These are phyloP conservation scores for Lindgomyces ingoldianus DNA, from an alignment of 495 filamentous ascomycete genomes.

Conservation along the genomic window DNA sequence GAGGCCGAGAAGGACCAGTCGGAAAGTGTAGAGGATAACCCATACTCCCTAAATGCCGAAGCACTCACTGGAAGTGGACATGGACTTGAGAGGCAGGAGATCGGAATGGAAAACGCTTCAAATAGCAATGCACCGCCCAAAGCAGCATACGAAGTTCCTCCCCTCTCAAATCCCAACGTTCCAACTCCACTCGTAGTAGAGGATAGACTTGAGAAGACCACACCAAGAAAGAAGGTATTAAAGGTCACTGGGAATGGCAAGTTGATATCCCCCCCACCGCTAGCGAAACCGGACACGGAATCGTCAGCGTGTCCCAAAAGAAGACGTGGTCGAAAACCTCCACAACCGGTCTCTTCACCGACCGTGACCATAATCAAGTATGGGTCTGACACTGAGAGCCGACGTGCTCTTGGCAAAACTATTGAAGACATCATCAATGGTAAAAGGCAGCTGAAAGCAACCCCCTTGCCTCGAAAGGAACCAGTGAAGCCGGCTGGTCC, in stretches of 20 bases:
- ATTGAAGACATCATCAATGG: constrained; percentile 56
- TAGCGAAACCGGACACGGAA: constrained; percentile 36
- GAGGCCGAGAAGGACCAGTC: constrained; percentile 22
- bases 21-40: not conserved
- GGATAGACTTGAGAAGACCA: constrained; percentile 3
- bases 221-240: constrained; percentile 49
- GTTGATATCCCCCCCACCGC: constrained; percentile 53
- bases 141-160: too few species aligned
- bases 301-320: constrained; percentile 27
- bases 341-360: constrained; percentile 30
- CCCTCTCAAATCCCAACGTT: too few species aligned
- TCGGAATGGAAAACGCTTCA: too few species aligned
- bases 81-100: too few species aligned
- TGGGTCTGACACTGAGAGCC: constrained; percentile 31
- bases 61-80: too few species aligned
- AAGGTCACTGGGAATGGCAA: constrained; percentile 60
- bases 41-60: not conserved
- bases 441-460: not conserved
- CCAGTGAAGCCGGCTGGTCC: constrained; percentile 43
- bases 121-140: too few species aligned
- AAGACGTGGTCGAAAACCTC: constrained; percentile 30
- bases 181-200: not conserved
- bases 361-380: constrained; percentile 51
- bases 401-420: constrained; percentile 46
- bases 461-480: constrained; percentile 4